These are phyloP conservation scores for Picea sitchensis DNA, from an alignment of 75 land plant species.

Conservation along the genomic window DNA sequence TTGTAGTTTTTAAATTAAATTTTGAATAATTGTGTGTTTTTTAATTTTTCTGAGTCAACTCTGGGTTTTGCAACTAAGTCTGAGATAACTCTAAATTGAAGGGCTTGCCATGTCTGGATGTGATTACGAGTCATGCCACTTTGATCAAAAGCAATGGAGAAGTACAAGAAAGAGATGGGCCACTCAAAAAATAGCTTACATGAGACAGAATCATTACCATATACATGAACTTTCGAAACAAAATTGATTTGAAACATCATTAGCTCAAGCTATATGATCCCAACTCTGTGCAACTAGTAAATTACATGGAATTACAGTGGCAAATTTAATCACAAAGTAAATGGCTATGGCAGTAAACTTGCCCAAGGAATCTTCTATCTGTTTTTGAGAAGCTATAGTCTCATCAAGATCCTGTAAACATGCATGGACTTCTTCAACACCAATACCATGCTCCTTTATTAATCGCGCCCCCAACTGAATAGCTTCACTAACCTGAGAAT, in stretches of 20 bases:
- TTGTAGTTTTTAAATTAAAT: too few species aligned
- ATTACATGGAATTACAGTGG: too few species aligned
- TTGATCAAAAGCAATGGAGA: not conserved
- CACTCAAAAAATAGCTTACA: too few species aligned
- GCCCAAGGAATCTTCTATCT: constrained; percentile 52
- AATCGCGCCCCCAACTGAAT: constrained; percentile 68
- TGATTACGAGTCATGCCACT: not conserved
- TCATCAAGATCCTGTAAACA: constrained; percentile 68
- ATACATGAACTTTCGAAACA: not conserved
- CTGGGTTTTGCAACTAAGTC: too few species aligned
- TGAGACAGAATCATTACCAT: not conserved
- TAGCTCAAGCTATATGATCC: not conserved
- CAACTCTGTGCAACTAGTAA: too few species aligned
- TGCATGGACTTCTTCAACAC: constrained; percentile 52
- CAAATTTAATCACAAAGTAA: not conserved
- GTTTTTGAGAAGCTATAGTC: constrained; percentile 39
- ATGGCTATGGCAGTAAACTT: not conserved
- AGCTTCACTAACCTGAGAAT: constrained; percentile 74
- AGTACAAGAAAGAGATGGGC: too few species aligned
- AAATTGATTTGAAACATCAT: not conserved
- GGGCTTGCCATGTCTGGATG: not conserved
- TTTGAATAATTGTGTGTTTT: too few species aligned
- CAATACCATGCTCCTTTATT: constrained; percentile 60
- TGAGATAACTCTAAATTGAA: too few species aligned
- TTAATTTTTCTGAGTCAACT: too few species aligned